A percentile compares a stretch with the other conserved stretches of the same genome.
Conservation (phyloP, 768 basidiomycete genomes). For the Tulasnella sp. region DNA sequence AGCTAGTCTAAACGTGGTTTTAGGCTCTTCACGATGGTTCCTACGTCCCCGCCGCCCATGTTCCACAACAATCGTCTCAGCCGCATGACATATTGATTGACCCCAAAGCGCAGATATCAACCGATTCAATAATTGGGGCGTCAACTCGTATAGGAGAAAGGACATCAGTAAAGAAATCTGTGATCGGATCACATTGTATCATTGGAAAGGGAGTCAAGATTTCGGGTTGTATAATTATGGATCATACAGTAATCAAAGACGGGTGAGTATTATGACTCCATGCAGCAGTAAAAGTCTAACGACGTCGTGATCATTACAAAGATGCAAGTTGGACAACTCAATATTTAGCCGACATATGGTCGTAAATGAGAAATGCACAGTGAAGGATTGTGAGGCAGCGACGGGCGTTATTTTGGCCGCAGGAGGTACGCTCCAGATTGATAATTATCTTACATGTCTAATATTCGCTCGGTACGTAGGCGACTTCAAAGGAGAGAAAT, state of each 20-base stretch:
- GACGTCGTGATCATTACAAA: slow-evolving; percentile 5
- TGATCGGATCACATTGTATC: slow-evolving; percentile 70
- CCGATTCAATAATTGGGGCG: slow-evolving; percentile 67
- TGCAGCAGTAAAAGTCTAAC: background rate
- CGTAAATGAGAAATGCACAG: slow-evolving; percentile 25
- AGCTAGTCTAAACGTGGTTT: background rate
- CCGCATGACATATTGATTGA: slow-evolving; percentile 54
- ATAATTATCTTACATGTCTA: background rate
- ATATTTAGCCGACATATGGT: slow-evolving; percentile 27
- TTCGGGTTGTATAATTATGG: slow-evolving; percentile 66
- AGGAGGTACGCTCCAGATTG: background rate
- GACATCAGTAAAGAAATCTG: slow-evolving; percentile 62
- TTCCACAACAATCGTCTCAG: background rate
- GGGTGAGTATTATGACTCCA: slow-evolving; percentile 41
- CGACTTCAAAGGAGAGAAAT: slow-evolving; percentile 5
- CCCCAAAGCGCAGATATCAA: slow-evolving; percentile 67
- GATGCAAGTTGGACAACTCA: slow-evolving; percentile 26
- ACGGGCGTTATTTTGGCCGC: slow-evolving; percentile 22
- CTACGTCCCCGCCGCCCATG: background rate
- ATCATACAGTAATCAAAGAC: slow-evolving; percentile 79
- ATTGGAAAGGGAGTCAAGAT: slow-evolving; percentile 80
- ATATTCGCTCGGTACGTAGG: background rate
- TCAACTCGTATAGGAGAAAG: slow-evolving; percentile 74
- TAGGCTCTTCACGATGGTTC: slow-evolving; percentile 10
- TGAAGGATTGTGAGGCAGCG: slow-evolving; percentile 30